Base-by-base conservation (phyloP, 2,329 filamentous ascomycete species). In the Fusarium devonianum region DNA sequence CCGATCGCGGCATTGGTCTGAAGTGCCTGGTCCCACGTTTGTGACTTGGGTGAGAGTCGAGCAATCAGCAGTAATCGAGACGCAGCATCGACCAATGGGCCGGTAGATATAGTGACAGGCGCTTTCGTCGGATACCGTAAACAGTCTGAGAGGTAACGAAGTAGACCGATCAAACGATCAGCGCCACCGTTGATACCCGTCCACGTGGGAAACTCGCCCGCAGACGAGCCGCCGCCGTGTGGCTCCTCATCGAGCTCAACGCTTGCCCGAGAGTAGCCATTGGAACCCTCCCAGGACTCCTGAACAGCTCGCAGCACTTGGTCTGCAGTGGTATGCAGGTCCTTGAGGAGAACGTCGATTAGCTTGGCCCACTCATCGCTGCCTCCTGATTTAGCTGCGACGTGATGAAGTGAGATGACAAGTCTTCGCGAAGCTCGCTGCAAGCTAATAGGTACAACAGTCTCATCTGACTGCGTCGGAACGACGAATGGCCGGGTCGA, bases 211-310 rank as follows among this genome's bases (percentile, higher is more conserved):
- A 95, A 73, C 29, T 80, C 75, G 10, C 81, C 79, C 5, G 67
- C 48, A 3, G 71, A 67, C 21, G 71, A 69, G 29, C 74, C 71
- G 11, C 80, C 81, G 3, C 81, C 80, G 7, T 66, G 63, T 1
- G 80, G 76, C 16, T 78, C 77, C 5, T 69, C 68, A 13, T 80
- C 77, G 10, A 76, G 69, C 43, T 78, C 72, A 23, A 80, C 71
- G 4, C 63, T 62, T 39, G 78, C 69, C 32, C 70, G 68, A 8
- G 67, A 67, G 55, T 81, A 80, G 4, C 78, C 81, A 22, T 81
- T 76, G 3, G 79, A 78, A 1, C 90, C 84, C 62, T 92, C 85
- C 88, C 91, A 94, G 29, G 90, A 87, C 68, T 97, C 92, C 9
- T 88, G 73, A 0, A 96, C 81, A 8, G 87, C 85, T 37, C 92